phyloP scores from a whole-genome alignment of 257 asterid species.

The Ocimum tenuiflorum region DNA sequence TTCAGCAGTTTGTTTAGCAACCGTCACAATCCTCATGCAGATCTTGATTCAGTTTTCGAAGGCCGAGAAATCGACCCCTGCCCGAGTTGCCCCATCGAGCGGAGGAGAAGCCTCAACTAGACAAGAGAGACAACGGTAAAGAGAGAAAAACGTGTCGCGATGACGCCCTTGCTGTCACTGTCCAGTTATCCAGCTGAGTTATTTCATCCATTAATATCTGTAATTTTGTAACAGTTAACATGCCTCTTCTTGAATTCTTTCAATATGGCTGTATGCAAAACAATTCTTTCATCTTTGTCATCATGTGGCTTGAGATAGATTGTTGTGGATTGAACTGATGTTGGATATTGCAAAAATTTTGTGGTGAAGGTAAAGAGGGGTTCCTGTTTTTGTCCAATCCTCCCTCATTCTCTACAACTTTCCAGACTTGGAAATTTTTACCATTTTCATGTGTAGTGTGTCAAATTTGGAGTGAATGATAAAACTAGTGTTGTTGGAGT shows the following conservation, averaged over 20 bases:
- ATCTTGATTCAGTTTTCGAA: slow-evolving; percentile 80
- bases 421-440: not conserved
- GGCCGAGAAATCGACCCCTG: slow-evolving; percentile 73
- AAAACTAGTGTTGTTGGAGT: too few species aligned
- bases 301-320: not conserved
- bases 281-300: slow-evolving; percentile 13
- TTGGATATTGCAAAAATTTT: slow-evolving; percentile 12
- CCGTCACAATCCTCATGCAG: slow-evolving; percentile 76
- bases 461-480: too few species aligned
- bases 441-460: too few species aligned
- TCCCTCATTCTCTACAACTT: not conserved
- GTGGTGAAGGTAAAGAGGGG: slow-evolving; percentile 1
- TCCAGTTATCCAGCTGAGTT: slow-evolving; percentile 10
- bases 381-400: not conserved
- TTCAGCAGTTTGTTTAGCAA: slow-evolving; percentile 44
- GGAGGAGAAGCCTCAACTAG: slow-evolving; percentile 24
- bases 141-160: too few species aligned
- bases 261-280: slow-evolving; percentile 18
- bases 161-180: too few species aligned
- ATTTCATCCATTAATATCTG: slow-evolving; percentile 20
- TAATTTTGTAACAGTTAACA: slow-evolving; percentile 14
- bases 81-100: slow-evolving; percentile 49
- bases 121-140: slow-evolving; percentile 33
- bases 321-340: slow-evolving; percentile 3
- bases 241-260: slow-evolving; percentile 23